Evolutionary conservation across 225 moss, liverwort and hornwort genomes (phyloP).

Genomic region (Neckera pumila): DNA sequence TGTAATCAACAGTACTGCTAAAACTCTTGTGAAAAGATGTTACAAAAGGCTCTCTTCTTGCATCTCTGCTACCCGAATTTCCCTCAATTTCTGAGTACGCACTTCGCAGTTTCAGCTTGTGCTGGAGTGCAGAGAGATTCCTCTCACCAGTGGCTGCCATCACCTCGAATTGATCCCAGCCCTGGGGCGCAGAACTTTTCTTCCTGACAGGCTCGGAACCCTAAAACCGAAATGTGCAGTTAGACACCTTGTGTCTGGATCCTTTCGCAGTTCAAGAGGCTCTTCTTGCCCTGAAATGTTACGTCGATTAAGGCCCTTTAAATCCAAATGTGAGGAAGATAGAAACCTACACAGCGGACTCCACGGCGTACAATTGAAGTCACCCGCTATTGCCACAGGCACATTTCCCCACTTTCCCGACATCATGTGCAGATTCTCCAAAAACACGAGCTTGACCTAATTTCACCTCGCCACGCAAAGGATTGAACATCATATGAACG

Average conservation of each 20-base stretch:
- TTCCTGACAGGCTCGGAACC: neutral
- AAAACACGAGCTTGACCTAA: neutral
- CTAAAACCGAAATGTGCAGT: neutral
- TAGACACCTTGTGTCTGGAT: neutral
- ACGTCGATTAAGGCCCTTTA: neutral
- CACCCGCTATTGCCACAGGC: neutral
- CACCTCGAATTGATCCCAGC: neutral
- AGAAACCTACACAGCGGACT: neutral
- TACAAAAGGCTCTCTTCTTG: neutral
- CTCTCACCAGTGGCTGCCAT: neutral
- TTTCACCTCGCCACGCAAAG: neutral
- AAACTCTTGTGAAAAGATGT: neutral
- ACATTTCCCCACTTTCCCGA: neutral
- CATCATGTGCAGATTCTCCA: neutral
- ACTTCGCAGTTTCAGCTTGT: neutral
- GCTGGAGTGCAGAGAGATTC: neutral
- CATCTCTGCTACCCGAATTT: neutral
- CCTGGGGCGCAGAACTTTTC: neutral
- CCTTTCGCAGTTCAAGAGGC: neutral
- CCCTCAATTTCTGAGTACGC: neutral
- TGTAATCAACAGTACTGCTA: neutral
- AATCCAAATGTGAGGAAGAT: neutral
- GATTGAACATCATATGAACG: neutral
- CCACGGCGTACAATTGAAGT: neutral
- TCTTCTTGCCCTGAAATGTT: neutral